These are phyloP conservation scores for Aspergillus puulaauensis DNA, from an alignment of 2,329 filamentous ascomycete genomes.

Conservation along the genomic window DNA sequence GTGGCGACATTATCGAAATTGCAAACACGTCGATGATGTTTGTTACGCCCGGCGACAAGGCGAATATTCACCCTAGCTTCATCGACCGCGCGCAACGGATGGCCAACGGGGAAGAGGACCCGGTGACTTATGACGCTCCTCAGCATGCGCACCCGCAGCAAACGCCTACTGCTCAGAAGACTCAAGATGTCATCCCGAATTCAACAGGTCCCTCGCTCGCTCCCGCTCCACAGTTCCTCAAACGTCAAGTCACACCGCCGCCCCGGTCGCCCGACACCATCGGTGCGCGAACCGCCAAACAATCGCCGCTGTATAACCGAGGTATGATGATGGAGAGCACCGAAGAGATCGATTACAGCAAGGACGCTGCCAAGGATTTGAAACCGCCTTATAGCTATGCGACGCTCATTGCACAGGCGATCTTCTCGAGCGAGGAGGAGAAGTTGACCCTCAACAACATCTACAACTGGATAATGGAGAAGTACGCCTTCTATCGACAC, in stretches of 20 bases:
- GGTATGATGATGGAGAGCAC: slow-evolving; percentile 56
- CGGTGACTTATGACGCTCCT: slow-evolving; percentile 36
- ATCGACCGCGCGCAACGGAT: slow-evolving; percentile 63
- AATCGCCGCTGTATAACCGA: slow-evolving; percentile 50
- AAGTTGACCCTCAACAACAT: slow-evolving; percentile 90
- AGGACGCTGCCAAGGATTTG: slow-evolving; percentile 81
- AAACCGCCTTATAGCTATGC: slow-evolving; percentile 97
- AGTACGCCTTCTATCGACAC: slow-evolving; percentile 90
- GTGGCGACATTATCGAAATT: slow-evolving; percentile 89
- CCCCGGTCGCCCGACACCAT: slow-evolving; percentile 40
- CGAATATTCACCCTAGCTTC: slow-evolving; percentile 68
- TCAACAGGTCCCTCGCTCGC: slow-evolving; percentile 37
- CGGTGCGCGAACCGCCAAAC: slow-evolving; percentile 42
- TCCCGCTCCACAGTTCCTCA: slow-evolving; percentile 45
- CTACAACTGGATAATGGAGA: slow-evolving; percentile 86
- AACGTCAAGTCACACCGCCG: slow-evolving; percentile 44
- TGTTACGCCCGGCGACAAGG: slow-evolving; percentile 76
- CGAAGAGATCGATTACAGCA: slow-evolving; percentile 60
- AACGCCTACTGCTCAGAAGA: slow-evolving; percentile 18
- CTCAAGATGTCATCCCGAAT: slow-evolving; percentile 18
- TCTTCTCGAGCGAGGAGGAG: slow-evolving; percentile 80
- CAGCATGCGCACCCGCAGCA: slow-evolving; percentile 39
- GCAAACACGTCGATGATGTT: slow-evolving; percentile 98
- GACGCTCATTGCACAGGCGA: slow-evolving; percentile 94
- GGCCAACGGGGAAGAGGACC: slow-evolving; percentile 40